These are phyloP conservation scores for Hypoxylon sp. DNA, from an alignment of 2,329 filamentous ascomycete genomes.

Conservation along the genomic window DNA sequence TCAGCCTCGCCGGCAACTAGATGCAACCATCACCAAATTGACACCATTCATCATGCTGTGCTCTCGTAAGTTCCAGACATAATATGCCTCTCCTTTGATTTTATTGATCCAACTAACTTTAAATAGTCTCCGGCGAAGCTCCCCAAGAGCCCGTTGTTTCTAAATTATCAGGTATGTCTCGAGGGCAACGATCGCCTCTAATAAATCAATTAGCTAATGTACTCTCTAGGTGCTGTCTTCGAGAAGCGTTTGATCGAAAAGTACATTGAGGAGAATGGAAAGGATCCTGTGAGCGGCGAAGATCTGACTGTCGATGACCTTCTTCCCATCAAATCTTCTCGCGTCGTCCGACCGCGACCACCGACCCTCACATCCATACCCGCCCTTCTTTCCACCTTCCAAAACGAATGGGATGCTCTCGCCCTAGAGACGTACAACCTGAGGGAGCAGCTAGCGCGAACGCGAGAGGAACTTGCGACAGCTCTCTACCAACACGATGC, in stretches of 20 bases:
- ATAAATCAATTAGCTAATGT: conserved; percentile 50
- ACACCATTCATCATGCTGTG: conserved; percentile 61
- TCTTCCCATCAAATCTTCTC: conserved; percentile 85
- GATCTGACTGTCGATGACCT: conserved; percentile 88
- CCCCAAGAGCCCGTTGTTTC: conserved; percentile 96
- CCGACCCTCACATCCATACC: conserved; percentile 97
- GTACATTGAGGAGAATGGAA: conserved; percentile 93
- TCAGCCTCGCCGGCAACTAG: conserved; percentile 28
- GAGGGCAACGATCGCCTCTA: conserved; percentile 36
- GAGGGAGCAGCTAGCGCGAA: conserved; percentile 89
- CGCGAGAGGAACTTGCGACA: conserved; percentile 91
- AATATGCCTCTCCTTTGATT: background rate
- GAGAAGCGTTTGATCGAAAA: conserved; percentile 96
- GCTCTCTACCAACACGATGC: conserved; percentile 98
- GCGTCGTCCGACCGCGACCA: conserved; percentile 88
- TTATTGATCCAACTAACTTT: conserved; percentile 44
- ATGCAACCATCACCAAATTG: conserved; percentile 32
- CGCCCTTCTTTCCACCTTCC: conserved; percentile 91
- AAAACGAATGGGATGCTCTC: conserved; percentile 98
- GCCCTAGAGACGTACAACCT: conserved; percentile 93
- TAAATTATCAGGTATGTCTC: conserved; percentile 84
- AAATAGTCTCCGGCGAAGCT: conserved; percentile 91
- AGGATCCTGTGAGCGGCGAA: conserved; percentile 91
- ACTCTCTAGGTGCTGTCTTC: conserved; percentile 81
- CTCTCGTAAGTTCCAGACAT: conserved; percentile 58